Percentiles rank a stretch among this genome's conserved stretches.
Conservation (phyloP, 371 early-diverging fungal genomes). For the Mortierella sp. region DNA sequence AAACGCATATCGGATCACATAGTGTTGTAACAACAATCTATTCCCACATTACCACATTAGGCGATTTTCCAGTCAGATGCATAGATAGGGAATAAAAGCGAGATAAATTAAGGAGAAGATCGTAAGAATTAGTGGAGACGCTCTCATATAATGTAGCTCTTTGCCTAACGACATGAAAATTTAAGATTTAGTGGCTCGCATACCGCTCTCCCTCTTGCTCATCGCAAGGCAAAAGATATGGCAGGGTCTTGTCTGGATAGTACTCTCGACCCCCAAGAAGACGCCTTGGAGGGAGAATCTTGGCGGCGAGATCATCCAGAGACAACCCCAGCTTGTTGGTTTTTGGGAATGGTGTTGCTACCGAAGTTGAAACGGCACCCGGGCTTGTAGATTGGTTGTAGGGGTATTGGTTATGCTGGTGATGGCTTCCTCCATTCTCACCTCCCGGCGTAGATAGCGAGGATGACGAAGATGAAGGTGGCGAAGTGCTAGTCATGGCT, state of each 20-base stretch:
- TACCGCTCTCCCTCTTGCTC: slow-evolving; percentile 56
- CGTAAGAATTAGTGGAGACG: no score
- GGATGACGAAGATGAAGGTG: slow-evolving; percentile 27
- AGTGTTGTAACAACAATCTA: slow-evolving; percentile 45
- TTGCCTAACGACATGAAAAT: neutral
- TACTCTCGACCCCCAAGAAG: slow-evolving; percentile 49
- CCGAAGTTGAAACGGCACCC: neutral
- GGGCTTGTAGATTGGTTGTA: neutral
- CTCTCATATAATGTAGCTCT: neutral
- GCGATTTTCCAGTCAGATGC: slow-evolving; percentile 28
- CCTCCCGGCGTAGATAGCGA: slow-evolving; percentile 16
- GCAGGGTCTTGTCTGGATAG: slow-evolving; percentile 48
- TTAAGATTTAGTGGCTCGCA: neutral
- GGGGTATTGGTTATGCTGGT: neutral
- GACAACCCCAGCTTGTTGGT: slow-evolving; percentile 23
- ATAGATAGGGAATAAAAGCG: slow-evolving; percentile 23
- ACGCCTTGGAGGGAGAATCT: slow-evolving; percentile 37
- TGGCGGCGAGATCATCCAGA: slow-evolving; percentile 41
- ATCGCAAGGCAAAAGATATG: slow-evolving; percentile 55
- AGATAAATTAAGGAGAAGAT: neutral
- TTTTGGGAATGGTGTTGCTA: neutral
- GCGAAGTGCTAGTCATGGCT: slow-evolving; percentile 41
- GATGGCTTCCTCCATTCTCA: neutral
- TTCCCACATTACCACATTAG: neutral
- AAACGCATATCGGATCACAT: slow-evolving; percentile 54